A percentile compares a stretch with the other conserved stretches of the same genome.
These are phyloP conservation scores for Artemisia annua DNA, from an alignment of 129 eudicot genomes.

Conservation along the genomic window DNA sequence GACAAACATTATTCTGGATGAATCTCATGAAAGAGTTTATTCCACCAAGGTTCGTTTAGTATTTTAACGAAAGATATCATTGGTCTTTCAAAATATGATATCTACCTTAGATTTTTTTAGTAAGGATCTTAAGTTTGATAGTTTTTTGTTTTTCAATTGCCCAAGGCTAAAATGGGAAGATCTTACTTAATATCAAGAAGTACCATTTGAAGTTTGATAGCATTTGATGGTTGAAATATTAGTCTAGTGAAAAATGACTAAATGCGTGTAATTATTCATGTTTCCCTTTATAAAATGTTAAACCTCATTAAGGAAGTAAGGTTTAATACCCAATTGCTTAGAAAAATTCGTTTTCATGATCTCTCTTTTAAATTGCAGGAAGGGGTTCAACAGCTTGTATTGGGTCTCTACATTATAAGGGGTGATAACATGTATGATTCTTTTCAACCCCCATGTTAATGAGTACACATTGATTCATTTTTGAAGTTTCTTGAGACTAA, in stretches of 20 bases:
- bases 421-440: constrained; percentile 86
- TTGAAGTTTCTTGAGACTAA: constrained; percentile 1
- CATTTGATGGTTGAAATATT: background rate
- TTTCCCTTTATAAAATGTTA: background rate
- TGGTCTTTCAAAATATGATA: background rate
- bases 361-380: constrained; percentile 48
- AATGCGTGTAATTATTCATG: background rate
- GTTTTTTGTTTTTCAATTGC: background rate
- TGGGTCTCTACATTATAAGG: constrained; percentile 89
- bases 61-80: background rate
- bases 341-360: background rate
- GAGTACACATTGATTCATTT: constrained; percentile 6
- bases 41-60: constrained; percentile 35
- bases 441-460: background rate
- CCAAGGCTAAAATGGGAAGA: background rate
- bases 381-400: constrained; percentile 91
- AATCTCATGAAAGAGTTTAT: constrained; percentile 86
- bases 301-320: background rate
- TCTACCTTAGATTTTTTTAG: too few species aligned
- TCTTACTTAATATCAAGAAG: background rate
- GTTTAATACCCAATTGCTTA: background rate
- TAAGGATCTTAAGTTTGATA: background rate
- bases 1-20: constrained; percentile 85
- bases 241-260: background rate
- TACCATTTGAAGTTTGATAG: background rate